phyloP scores from a whole-genome alignment of 2,329 filamentous ascomycete genomes.

The Microsporum ferrugineum region DNA sequence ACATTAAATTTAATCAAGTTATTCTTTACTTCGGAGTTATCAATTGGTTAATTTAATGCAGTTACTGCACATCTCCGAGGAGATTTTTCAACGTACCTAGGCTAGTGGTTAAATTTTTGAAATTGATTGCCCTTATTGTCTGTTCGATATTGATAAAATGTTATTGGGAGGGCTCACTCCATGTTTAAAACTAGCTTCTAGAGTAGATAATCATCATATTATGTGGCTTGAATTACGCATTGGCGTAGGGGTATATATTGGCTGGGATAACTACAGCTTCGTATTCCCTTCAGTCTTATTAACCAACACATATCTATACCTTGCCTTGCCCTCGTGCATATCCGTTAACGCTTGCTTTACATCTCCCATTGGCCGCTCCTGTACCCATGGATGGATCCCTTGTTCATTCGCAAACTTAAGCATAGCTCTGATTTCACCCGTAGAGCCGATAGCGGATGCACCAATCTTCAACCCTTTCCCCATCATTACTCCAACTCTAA shows the following conservation, averaged over 20 bases:
- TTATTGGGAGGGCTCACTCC: no score
- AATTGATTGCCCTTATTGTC: no score
- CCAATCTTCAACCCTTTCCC: slow-evolving; percentile 43
- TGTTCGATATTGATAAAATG: no score
- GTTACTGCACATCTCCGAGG: no score
- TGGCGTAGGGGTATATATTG: not conserved
- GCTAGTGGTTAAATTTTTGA: no score
- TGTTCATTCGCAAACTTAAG: slow-evolving; percentile 33
- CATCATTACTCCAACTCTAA: slow-evolving; percentile 50
- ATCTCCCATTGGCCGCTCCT: slow-evolving; percentile 32
- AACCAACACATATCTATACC: slow-evolving; percentile 38
- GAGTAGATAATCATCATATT: not conserved
- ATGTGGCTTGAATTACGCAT: not conserved
- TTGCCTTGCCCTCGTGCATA: slow-evolving; percentile 36
- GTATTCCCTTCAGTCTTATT: slow-evolving; percentile 25
- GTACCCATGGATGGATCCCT: slow-evolving; percentile 34
- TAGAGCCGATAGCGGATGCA: slow-evolving; percentile 37
- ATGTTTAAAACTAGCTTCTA: no score
- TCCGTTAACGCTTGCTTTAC: slow-evolving; percentile 34
- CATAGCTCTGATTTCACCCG: slow-evolving; percentile 35
- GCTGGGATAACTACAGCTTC: slow-evolving; percentile 19
- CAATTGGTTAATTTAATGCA: no score
- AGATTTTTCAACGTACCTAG: no score
- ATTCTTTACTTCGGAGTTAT: no score
- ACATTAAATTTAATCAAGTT: no score